Evolutionary conservation across 805 yeast genomes (phyloP).

Genomic region (Saturnispora zaruensis): DNA sequence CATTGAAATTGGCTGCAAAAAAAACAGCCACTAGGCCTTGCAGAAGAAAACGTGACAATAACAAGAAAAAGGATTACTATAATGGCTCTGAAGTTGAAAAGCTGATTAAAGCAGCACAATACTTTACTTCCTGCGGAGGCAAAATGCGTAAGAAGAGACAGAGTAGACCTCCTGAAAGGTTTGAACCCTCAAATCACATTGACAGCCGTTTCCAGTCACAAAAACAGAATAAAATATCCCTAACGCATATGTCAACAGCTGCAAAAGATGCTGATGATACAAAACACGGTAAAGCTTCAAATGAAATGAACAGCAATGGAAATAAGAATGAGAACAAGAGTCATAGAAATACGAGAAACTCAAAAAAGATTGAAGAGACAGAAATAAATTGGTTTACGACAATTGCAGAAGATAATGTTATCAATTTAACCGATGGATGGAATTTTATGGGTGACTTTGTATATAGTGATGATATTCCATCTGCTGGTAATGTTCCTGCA

Average conservation of each 20-base stretch:
- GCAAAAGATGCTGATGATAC: conserved; percentile 2
- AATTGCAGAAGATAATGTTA: conserved; percentile 12
- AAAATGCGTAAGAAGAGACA: conserved; percentile 16
- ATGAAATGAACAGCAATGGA: background rate
- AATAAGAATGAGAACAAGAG: background rate
- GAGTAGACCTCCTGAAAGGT: conserved; percentile 19
- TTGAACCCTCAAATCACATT: conserved; percentile 14
- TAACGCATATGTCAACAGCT: background rate
- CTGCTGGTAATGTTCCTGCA: background rate
- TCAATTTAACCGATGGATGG: conserved; percentile 11
- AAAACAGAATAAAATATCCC: conserved; percentile 1
- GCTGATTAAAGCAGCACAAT: conserved; percentile 21
- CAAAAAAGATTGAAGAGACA: conserved; percentile 6
- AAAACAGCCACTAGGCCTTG: too few species aligned
- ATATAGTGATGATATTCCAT: conserved; percentile 13
- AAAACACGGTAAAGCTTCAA: background rate
- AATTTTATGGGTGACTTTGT: conserved; percentile 18
- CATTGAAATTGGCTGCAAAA: conserved; percentile 3
- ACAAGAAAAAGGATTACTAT: conserved; percentile 3
- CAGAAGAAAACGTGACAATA: conserved; percentile 1
- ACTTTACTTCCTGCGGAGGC: conserved; percentile 21
- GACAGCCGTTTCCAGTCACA: conserved; percentile 2
- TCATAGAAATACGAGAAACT: background rate
- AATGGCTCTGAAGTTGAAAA: conserved; percentile 11
- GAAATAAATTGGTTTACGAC: conserved; percentile 19